phyloP scores from a whole-genome alignment of 106 monocot genomes.

The Chionographis japonica region DNA sequence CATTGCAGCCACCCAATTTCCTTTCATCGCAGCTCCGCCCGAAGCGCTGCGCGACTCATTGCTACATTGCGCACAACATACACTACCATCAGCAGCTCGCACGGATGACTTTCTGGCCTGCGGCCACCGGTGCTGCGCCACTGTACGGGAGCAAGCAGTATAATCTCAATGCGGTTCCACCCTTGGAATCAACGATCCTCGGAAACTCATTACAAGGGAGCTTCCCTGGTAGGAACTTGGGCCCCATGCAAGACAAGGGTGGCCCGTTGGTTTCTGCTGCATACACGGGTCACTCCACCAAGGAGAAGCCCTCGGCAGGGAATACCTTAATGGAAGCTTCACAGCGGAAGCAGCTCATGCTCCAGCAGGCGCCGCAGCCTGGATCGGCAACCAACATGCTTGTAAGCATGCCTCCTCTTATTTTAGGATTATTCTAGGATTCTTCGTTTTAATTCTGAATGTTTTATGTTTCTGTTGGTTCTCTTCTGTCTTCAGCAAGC shows the following conservation, averaged over 20 bases:
- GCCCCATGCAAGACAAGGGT: conserved; percentile 34
- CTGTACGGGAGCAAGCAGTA: conserved; percentile 62
- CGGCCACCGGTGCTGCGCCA: conserved; percentile 33
- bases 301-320: conserved; percentile 36
- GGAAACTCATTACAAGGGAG: conserved; percentile 44
- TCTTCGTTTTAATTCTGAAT: no score
- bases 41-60: conserved; percentile 80
- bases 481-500: conserved; percentile 35
- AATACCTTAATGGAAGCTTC: conserved; percentile 30
- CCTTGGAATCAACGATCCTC: conserved; percentile 7
- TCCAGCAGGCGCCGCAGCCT: conserved; percentile 46
- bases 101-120: conserved; percentile 60
- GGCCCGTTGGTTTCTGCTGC: conserved; percentile 1
- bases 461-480: background rate
- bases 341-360: conserved; percentile 49
- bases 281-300: conserved; percentile 8
- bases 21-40: conserved; percentile 28
- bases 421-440: background rate
- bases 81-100: conserved; percentile 63
- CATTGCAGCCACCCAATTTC: conserved; percentile 32
- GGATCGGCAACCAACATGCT: conserved; percentile 48
- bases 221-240: conserved; percentile 27
- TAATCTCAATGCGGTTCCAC: conserved; percentile 38
- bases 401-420: conserved; percentile 30
- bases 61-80: conserved; percentile 82